Evolutionary conservation across 768 basidiomycete species (phyloP).

Genomic region (Lactifluus pinguis): DNA sequence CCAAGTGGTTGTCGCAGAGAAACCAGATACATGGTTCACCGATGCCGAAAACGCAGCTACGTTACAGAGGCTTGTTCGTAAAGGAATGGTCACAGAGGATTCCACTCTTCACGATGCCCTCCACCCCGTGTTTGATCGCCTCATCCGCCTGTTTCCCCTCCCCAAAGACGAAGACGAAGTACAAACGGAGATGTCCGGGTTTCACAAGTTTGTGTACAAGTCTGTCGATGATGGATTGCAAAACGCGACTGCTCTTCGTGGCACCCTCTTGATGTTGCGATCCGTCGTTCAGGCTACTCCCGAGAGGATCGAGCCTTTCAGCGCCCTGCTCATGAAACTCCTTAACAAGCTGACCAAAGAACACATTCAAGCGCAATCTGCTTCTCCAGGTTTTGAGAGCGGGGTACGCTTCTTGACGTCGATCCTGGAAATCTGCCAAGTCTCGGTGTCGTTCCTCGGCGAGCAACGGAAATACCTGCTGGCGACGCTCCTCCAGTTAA

Average conservation of each 20-base stretch:
- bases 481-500: slow-evolving; percentile 65
- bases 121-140: slow-evolving; percentile 72
- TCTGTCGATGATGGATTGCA: slow-evolving; percentile 75
- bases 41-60: slow-evolving; percentile 50
- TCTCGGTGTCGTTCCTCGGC: slow-evolving; percentile 69
- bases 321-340: slow-evolving; percentile 67
- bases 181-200: slow-evolving; percentile 59
- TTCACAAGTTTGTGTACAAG: slow-evolving; percentile 67
- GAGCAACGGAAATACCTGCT: slow-evolving; percentile 82
- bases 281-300: slow-evolving; percentile 74
- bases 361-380: slow-evolving; percentile 40
- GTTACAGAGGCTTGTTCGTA: slow-evolving; percentile 78
- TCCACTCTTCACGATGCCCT: slow-evolving; percentile 69
- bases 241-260: slow-evolving; percentile 60
- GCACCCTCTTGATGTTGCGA: slow-evolving; percentile 79
- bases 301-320: slow-evolving; percentile 77
- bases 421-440: slow-evolving; percentile 82
- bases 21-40: slow-evolving; percentile 74
- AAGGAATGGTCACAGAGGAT: slow-evolving; percentile 79
- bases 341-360: slow-evolving; percentile 83
- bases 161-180: slow-evolving; percentile 68
- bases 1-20: slow-evolving; percentile 74
- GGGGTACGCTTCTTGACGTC: slow-evolving; percentile 57
- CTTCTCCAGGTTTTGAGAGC: slow-evolving; percentile 41
- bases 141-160: slow-evolving; percentile 68